Evolutionary conservation across 2,329 filamentous ascomycete genomes (phyloP).

Genomic region (Ophiosphaerella narmari): DNA sequence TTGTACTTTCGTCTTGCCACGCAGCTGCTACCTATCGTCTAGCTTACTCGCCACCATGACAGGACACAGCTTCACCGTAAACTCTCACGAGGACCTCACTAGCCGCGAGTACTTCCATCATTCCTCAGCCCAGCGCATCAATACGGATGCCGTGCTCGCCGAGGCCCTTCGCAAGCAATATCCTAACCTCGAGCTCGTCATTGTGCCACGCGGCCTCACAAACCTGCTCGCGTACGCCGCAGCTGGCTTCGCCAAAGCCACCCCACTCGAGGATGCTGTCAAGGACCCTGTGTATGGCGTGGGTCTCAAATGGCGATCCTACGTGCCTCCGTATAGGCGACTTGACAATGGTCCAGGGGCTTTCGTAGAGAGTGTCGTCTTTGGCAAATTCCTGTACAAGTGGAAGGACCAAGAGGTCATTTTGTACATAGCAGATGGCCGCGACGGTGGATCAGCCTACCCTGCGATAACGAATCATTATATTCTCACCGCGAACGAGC

Average conservation of each 20-base stretch:
- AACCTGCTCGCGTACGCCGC: conserved; percentile 50
- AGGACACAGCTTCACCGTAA: conserved; percentile 26
- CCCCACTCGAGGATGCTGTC: conserved; percentile 48
- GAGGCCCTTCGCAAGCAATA: conserved; percentile 53
- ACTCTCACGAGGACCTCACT: conserved; percentile 41
- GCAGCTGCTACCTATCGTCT: no score
- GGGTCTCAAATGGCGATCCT: conserved; percentile 44
- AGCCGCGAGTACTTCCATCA: conserved; percentile 51
- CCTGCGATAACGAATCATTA: conserved; percentile 48
- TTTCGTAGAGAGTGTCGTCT: conserved; percentile 46
- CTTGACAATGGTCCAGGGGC: conserved; percentile 43
- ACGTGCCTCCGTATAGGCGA: conserved; percentile 46
- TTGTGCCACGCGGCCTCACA: conserved; percentile 40
- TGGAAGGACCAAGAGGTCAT: conserved; percentile 52
- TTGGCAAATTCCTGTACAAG: conserved; percentile 53
- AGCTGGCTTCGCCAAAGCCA: conserved; percentile 48
- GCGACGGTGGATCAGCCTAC: conserved; percentile 44
- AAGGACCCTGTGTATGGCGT: conserved; percentile 43
- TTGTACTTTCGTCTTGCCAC: no score
- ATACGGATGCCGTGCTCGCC: conserved; percentile 51
- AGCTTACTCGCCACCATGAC: conserved; percentile 24
- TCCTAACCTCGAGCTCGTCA: conserved; percentile 50
- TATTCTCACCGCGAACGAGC: conserved; percentile 45
- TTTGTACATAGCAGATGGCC: conserved; percentile 48
- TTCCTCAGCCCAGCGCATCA: conserved; percentile 48